Evolutionary conservation across 495 filamentous ascomycete species (phyloP), one percentile per base, ranked within the genome.

Genomic region (Podospora australis): DNA sequence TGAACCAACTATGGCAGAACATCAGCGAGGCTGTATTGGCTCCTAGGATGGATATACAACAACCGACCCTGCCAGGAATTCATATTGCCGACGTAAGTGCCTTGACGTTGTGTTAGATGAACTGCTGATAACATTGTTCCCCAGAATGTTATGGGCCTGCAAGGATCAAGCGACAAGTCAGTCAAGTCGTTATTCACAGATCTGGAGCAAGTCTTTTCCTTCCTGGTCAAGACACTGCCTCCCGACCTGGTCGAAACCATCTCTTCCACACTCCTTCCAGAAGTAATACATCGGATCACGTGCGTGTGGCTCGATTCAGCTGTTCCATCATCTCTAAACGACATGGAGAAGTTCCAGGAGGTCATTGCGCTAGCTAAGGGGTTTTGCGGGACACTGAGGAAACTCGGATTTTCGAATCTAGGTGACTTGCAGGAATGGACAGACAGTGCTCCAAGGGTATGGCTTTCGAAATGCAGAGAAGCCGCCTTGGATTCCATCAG

Each of bases 401-500:
- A 66, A 1, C 68, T 85, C 10, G 72, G 77, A 0, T 89, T 87
- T 79, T 73, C 75, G 21, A 86, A 86, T 16, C 75, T 84, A 19
- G 75, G 80, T 48, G 78, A 81, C 16, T 64, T 97, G 45, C 71
- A 79, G 8, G 82, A 87, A 32, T 98, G 92, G 92, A 80, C 84
- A 0, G 79, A 84, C 24, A 79, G 81, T 40, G 85, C 84, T 6
- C 84, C 91, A 4, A 78, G 78, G 19, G 76, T 89, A 10, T 98
- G 92, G 92, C 72, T 96, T 17, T 78, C 80, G n/a, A 90, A 86
- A 60, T 82, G 87, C 48, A 82, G 82, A 48, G 88, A 92, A 53
- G 75, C 76, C 32, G 82, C 85, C 3, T 69, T 99, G 25, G 81
- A 88, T 53, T 72, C 74, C 17, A 80, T 92, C 5, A 79, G 90